Conservation (phyloP, 768 basidiomycete genomes). For the Phlebiopsis gigantea region DNA sequence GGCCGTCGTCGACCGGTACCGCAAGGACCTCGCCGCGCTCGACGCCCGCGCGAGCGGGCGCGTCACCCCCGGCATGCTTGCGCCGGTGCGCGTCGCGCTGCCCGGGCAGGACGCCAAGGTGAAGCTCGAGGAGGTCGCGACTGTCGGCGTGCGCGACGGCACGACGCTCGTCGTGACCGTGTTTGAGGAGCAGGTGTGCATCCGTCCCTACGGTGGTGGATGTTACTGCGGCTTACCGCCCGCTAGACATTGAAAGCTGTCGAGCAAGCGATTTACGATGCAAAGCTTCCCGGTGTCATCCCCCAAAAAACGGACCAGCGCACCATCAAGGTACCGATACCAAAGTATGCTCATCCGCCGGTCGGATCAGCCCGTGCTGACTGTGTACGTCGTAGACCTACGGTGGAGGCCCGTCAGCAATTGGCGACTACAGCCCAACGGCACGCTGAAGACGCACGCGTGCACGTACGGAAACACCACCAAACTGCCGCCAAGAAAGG, state of each 20-base stretch:
- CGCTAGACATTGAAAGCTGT: slow-evolving; percentile 68
- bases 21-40: slow-evolving; percentile 67
- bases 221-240: not conserved
- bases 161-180: slow-evolving; percentile 67
- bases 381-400: slow-evolving; percentile 47
- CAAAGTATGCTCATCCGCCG: slow-evolving; percentile 46
- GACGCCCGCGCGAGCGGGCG: slow-evolving; percentile 74
- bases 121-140: slow-evolving; percentile 65
- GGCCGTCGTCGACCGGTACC: slow-evolving; percentile 63
- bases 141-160: slow-evolving; percentile 77
- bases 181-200: slow-evolving; percentile 69
- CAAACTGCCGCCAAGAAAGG: slow-evolving; percentile 63
- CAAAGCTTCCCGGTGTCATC: slow-evolving; percentile 64
- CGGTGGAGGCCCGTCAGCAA: slow-evolving; percentile 62
- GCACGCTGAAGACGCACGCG: slow-evolving; percentile 69
- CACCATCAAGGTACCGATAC: slow-evolving; percentile 76
- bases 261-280: slow-evolving; percentile 71
- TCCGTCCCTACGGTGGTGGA: not conserved
- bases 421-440: slow-evolving; percentile 51
- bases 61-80: slow-evolving; percentile 66
- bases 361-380: not conserved
- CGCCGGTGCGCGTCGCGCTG: slow-evolving; percentile 58
- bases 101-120: slow-evolving; percentile 27
- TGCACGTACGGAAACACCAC: slow-evolving; percentile 70
- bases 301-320: slow-evolving; percentile 67